Evolutionary conservation across 1,139 yeast genomes (phyloP), one percentile per base, ranked within the genome.

Genomic region (Schwanniomyces etchellsii): DNA sequence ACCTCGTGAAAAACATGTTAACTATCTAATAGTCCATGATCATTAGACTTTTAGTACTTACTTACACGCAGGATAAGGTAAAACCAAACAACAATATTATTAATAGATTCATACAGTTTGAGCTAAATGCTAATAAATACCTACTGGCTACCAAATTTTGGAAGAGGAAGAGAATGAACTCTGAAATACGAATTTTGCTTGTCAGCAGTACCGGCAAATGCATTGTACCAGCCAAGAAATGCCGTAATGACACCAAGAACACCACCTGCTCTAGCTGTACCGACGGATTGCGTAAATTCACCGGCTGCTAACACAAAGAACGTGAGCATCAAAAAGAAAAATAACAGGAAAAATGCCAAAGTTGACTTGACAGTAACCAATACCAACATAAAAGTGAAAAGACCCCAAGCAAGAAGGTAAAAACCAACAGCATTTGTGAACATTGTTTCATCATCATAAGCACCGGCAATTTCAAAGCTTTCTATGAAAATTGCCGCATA

Each of bases 231-330:
- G 4, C 84, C 91, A 28, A 71, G 48, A 25, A 74, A 57, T 5
- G 82, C 73, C 12, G 82, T 69, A 27, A 80, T 48, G 21, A 80
- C 57, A 17, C 86, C 84, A 43, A 77, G 55, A 28, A 76, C 77
- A 25, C 89, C 91, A 37, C 85, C 89, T n/a, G 85, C 86, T 46
- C 70, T 73, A 27, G 63, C 59, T 5, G 68, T 59, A 12, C 60
- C 59, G 5, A 58, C 64, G 12, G 60, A 59, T 3, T 64, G 69
- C n/a, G 67, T 54, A 43, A 79, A 72, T 31, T 64, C 66, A 14
- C 77, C 85, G 33, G 71, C 70, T 11, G 77, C 67, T 44, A 81
- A 64, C 33, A 78, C 52, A 23, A 78, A 43, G 43, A 77, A 75
- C 27, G 80, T 79, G 32, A 74, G 42, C 50, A 66, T 67, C 45